Percentiles rank a stretch among this genome's conserved stretches.
These are phyloP conservation scores for Trypanosoma lewisi DNA, from an alignment of 208 protist species.

Conservation along the genomic window DNA sequence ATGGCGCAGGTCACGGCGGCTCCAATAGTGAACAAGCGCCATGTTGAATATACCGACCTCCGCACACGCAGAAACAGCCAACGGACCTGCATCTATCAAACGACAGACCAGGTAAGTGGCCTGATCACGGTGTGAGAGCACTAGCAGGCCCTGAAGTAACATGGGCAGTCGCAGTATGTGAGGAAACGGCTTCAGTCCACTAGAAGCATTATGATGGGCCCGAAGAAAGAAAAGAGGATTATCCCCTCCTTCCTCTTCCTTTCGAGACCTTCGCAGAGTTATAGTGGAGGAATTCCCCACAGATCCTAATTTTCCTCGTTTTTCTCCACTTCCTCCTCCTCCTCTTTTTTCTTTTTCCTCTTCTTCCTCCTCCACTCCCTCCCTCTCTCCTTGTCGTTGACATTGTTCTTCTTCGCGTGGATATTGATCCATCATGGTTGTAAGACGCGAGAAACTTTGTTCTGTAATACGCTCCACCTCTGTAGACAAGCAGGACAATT, in stretches of 20 bases:
- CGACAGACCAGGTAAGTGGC: constrained; percentile 78
- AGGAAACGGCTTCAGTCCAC: constrained; percentile 34
- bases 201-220: background rate
- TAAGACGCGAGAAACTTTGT: constrained; percentile 48
- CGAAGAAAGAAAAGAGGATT: background rate
- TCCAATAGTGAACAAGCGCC: constrained; percentile 77
- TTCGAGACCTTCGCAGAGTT: background rate
- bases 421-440: constrained; percentile 8
- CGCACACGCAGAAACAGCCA: constrained; percentile 72
- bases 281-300: too few species aligned
- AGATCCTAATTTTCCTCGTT: too few species aligned
- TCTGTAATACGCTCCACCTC: constrained; percentile 68
- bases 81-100: constrained; percentile 69
- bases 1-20: constrained; percentile 59
- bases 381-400: too few species aligned
- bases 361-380: too few species aligned
- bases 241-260: background rate
- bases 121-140: constrained; percentile 68
- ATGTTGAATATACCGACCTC: constrained; percentile 79
- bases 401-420: too few species aligned
- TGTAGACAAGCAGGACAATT: constrained; percentile 58
- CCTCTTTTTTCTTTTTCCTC: too few species aligned
- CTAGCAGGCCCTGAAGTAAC: constrained; percentile 75
- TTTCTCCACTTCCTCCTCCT: too few species aligned
- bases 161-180: constrained; percentile 73